Evolutionary conservation across 2,329 filamentous ascomycete genomes (phyloP), one percentile per base, ranked within the genome.

Genomic region (Talaromyces atroroseus): DNA sequence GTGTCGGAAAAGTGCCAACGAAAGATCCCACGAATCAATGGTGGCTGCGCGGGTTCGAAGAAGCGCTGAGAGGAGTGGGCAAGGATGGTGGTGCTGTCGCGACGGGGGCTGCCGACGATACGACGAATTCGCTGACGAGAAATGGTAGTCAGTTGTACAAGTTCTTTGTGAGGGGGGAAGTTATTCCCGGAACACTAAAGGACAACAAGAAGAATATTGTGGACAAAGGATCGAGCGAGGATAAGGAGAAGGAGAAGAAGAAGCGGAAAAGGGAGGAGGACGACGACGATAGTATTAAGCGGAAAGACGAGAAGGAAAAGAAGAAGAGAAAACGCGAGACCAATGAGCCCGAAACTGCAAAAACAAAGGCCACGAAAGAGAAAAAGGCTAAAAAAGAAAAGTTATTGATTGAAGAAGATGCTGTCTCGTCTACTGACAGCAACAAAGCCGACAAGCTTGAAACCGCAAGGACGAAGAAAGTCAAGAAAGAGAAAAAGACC

Each of bases 41-140:
- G 94, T 99, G 94, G 94, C 80, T 96, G 73, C 87, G 90, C 58
- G 94, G 94, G 11, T 96, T 96, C 64, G 92, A 97, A 73, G 86
- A 91, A 69, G 91, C 92, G 56, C 77, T 96, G 62, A 88, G 94
- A 71, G 88, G 87, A 3, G 80, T 96, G 53, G 80, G 79, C 0
- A 73, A 75, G 3, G 87, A 89, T 68, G 84, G 82, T 1, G 82
- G 62, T 79, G 83, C 53, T 75, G 77, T 63, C 54, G 84, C 56
- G 73, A 87, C 60, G 76, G 74, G 32, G 76, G 10, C 5, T 6
- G 32, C 32, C 12, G 78, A 57, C 42, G 44, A 48, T 7, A 49
- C 76, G 49, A 10, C 29, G n/a, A 72, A 71, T 51, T 66, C 67
- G 66, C 77, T 68, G 68, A 71, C 62, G 62, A 76, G 55, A 69